phyloP scores from a whole-genome alignment of 2,329 filamentous ascomycete genomes.

The Tolypocladium ovalisporum region DNA sequence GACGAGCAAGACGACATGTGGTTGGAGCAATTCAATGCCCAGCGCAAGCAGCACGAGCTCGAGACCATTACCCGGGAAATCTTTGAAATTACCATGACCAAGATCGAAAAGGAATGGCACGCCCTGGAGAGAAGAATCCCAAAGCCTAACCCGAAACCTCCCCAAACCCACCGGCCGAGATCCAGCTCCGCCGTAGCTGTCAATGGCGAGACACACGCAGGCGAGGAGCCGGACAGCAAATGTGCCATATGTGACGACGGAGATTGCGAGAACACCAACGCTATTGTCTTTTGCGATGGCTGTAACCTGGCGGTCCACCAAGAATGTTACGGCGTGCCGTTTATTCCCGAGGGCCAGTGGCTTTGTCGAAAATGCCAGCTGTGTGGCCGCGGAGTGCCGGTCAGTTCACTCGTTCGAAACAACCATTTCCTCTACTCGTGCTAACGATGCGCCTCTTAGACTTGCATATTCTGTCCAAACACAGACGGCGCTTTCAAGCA shows the following conservation, averaged over 20 bases:
- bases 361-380: conserved; percentile 93
- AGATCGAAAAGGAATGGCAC: conserved; percentile 98
- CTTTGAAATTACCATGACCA: conserved; percentile 96
- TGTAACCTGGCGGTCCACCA: conserved; percentile 97
- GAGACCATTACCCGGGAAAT: conserved; percentile 84
- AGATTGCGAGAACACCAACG: conserved; percentile 99
- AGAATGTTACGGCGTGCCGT: conserved; percentile 96
- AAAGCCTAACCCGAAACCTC: conserved; percentile 91
- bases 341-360: conserved; percentile 98
- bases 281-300: conserved; percentile 97
- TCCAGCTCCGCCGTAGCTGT: conserved; percentile 92
- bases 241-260: conserved; percentile 97
- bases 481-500: conserved; percentile 98
- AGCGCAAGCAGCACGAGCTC: conserved; percentile 61
- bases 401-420: conserved; percentile 27
- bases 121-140: conserved; percentile 92
- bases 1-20: conserved; percentile 98
- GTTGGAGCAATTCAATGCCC: conserved; percentile 73
- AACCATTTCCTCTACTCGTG: background rate
- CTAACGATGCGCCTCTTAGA: conserved; percentile 33
- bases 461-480: conserved; percentile 97
- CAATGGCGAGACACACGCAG: conserved; percentile 73
- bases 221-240: conserved; percentile 93
- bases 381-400: conserved; percentile 81
- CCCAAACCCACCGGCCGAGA: conserved; percentile 83